Evolutionary conservation across 345 rosid genomes (phyloP).

Genomic region (Orychophragmus violaceus): DNA sequence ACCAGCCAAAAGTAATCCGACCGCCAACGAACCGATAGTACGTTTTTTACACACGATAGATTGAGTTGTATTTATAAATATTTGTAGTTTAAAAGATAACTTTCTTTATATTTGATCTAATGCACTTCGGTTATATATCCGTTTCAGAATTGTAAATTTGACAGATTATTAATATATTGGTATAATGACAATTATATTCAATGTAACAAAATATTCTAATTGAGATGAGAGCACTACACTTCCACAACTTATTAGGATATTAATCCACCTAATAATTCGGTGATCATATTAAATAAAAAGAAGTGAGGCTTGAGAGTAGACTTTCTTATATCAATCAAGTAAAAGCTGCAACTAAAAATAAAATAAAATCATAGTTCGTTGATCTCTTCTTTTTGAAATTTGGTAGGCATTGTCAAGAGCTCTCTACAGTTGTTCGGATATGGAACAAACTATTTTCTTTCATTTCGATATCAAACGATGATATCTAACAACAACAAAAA

Average conservation of each 20-base stretch:
- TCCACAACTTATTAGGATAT: slow-evolving; percentile 29
- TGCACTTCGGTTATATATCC: slow-evolving; percentile 14
- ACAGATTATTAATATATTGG: neutral
- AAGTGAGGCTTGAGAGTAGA: slow-evolving; percentile 10
- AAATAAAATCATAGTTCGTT: neutral
- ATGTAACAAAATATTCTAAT: neutral
- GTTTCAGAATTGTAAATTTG: neutral
- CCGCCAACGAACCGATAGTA: too few species aligned
- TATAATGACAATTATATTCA: neutral
- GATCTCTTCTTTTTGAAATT: neutral
- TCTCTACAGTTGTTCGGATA: neutral
- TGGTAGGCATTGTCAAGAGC: neutral
- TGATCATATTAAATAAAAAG: slow-evolving; percentile 10
- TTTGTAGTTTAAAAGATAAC: too few species aligned
- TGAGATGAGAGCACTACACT: slow-evolving; percentile 23
- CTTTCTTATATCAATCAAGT: slow-evolving; percentile 13
- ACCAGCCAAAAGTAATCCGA: too few species aligned
- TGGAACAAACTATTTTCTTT: too few species aligned
- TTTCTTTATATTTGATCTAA: slow-evolving; percentile 25
- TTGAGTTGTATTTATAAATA: too few species aligned
- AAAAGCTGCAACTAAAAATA: neutral
- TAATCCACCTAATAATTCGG: slow-evolving; percentile 26
- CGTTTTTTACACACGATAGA: too few species aligned
- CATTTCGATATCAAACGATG: too few species aligned
- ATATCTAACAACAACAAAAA: too few species aligned